Percentiles rank a stretch among this genome's conserved stretches.
Evolutionary conservation across 1,139 yeast species (phyloP).

Genomic region (Geotrichum aggregatum): DNA sequence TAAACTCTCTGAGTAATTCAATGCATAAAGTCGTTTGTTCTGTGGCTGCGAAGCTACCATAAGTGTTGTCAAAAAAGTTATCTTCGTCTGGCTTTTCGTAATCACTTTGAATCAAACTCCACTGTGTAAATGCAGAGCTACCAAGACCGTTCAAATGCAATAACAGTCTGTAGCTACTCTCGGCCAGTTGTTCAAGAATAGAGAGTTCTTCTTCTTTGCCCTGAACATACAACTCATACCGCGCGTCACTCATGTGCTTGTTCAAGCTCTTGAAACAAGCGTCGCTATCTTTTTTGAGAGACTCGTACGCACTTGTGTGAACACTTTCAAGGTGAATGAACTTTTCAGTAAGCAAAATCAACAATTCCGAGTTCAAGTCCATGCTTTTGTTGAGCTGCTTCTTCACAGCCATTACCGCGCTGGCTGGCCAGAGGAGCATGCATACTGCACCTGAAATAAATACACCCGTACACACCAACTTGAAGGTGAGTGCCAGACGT

Average conservation of each 20-base stretch:
- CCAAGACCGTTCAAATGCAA: constrained; percentile 64
- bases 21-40: constrained; percentile 20
- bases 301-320: constrained; percentile 41
- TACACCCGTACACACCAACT: constrained; percentile 62
- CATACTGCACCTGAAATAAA: constrained; percentile 56
- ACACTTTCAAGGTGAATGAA: constrained; percentile 54
- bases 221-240: constrained; percentile 51
- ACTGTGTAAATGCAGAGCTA: constrained; percentile 65
- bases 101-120: constrained; percentile 39
- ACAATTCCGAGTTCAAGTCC: constrained; percentile 50
- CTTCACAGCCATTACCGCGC: constrained; percentile 51
- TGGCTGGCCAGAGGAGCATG: constrained; percentile 59
- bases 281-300: constrained; percentile 43
- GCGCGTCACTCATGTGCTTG: constrained; percentile 54
- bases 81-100: not conserved
- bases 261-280: constrained; percentile 44
- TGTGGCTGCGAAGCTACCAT: constrained; percentile 3
- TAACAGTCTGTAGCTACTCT: constrained; percentile 50
- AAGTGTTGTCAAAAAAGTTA: not conserved
- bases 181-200: constrained; percentile 47
- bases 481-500: constrained; percentile 53
- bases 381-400: constrained; percentile 51
- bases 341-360: constrained; percentile 49
- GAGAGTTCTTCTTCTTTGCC: constrained; percentile 57
- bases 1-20: constrained; percentile 64